Percentiles rank a stretch among this genome's conserved stretches.
Conservation (phyloP, 768 basidiomycete genomes). For the Amanita rubescens region DNA sequence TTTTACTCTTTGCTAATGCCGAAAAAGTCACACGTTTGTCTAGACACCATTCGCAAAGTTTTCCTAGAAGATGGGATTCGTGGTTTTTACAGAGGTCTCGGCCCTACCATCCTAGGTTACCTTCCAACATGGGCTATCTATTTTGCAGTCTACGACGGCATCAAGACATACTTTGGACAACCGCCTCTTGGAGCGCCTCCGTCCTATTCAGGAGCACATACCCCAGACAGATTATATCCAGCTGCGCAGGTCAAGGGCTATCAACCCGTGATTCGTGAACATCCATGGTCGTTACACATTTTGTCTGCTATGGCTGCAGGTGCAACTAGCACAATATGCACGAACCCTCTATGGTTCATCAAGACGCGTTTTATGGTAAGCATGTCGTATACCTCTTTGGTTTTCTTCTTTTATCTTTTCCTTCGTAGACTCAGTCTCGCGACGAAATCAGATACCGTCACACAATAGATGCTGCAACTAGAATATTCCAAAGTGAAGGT, state of each 20-base stretch:
- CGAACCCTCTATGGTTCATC: constrained; percentile 97
- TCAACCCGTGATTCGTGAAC: constrained; percentile 72
- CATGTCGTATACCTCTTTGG: constrained; percentile 4
- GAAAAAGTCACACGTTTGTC: constrained; percentile 7
- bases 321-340: constrained; percentile 85
- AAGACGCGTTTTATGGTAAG: constrained; percentile 97
- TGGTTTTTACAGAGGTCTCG: constrained; percentile 94
- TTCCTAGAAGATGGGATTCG: constrained; percentile 66
- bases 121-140: constrained; percentile 99
- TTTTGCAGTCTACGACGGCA: constrained; percentile 94
- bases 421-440: constrained; percentile 74
- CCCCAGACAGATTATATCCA: constrained; percentile 56
- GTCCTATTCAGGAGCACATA: constrained; percentile 2
- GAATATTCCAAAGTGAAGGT: constrained; percentile 90
- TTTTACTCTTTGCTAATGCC: not conserved
- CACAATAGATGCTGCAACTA: constrained; percentile 81
- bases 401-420: not conserved
- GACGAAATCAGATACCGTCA: constrained; percentile 77
- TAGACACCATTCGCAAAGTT: constrained; percentile 35
- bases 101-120: constrained; percentile 94
- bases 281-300: constrained; percentile 84
- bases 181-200: constrained; percentile 35
- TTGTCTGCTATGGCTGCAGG: constrained; percentile 95
- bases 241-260: constrained; percentile 83
- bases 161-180: constrained; percentile 79